Conservation (phyloP, 108 stramenopile genomes). For the Cafeteria roenbergensis region DNA sequence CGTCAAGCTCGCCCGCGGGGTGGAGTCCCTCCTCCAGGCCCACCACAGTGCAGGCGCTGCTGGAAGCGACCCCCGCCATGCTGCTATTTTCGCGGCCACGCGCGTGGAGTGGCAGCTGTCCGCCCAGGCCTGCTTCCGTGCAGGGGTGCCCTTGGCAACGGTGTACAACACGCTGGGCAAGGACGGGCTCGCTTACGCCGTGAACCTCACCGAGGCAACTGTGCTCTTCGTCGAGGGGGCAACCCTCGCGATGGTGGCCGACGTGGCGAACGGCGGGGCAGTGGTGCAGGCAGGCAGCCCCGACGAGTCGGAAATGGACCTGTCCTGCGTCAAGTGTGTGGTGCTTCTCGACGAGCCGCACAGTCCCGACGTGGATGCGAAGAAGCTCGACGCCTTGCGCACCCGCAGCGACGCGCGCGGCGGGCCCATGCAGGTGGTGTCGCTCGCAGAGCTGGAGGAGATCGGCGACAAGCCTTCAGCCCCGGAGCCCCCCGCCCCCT, state of each 20-base stretch:
- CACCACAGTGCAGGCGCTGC: not conserved
- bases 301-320: too few species aligned
- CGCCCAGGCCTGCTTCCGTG: conserved; percentile 59
- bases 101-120: conserved; percentile 77
- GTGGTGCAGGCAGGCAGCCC: too few species aligned
- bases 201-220: conserved; percentile 59
- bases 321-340: too few species aligned
- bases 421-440: not conserved
- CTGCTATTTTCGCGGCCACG: conserved; percentile 77
- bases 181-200: conserved; percentile 67
- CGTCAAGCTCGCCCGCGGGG: not conserved
- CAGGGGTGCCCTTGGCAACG: conserved; percentile 63
- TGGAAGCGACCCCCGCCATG: conserved; percentile 46
- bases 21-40: not conserved
- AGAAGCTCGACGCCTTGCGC: too few species aligned
- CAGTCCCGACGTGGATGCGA: too few species aligned
- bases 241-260: conserved; percentile 36
- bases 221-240: conserved; percentile 69
- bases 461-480: not conserved
- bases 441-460: conserved; percentile 8
- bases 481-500: conserved; percentile 24
- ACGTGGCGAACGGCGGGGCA: conserved; percentile 35
- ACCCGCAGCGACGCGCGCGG: not conserved
- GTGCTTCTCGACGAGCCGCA: too few species aligned
- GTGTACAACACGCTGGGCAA: conserved; percentile 78